Base-by-base conservation (phyloP, 331 rosid species). In the Pyracantha coccinea region DNA sequence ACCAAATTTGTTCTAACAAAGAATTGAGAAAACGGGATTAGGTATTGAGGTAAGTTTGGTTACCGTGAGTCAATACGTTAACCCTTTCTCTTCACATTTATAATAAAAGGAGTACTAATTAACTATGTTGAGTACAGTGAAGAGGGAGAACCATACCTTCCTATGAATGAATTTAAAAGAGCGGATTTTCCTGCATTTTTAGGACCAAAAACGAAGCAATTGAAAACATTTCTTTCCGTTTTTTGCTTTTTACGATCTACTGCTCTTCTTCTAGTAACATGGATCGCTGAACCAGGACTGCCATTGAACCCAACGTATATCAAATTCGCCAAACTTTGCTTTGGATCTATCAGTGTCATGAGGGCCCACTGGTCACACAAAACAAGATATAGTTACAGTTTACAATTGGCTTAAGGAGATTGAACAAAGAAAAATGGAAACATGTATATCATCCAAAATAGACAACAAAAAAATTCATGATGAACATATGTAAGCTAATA, bases 171-270 rank as follows among this genome's bases (percentile, higher is more conserved):
- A 86, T 90, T 75, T 85, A 90, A 81, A 35, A 94, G 84, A 83
- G 97, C 83, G 63, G 99, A 92, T 83, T 94, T 94, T 76, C 97
- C 99, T 2, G 97, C 77, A 77, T 80, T 86, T 81, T 85, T 90
- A 5, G 97, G 85, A 80, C 99, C 99, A 86, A 94, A 94, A 76
- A 94, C 97, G 70, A 87, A 92, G 90, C 99, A 94, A 58, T 89
- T 96, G 74, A 92, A 81, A 76, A 89, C 93, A 79, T 87, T 94
- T 85, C 96, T 87, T 79, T 89, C 97, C 32, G 97, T 84, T 73
- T 69, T 85, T 75, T 86, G 87, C 84, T 83, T 92, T 77, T 87
- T 94, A 38, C 91, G 83, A 61, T 90, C 97, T 45, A 83, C 72
- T 70, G 83, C 74, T 87, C 96, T 92, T 83, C 86, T 90, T 68